Base-by-base conservation (phyloP, 2,329 filamentous ascomycete species). In the Leptographium radiaticola region DNA sequence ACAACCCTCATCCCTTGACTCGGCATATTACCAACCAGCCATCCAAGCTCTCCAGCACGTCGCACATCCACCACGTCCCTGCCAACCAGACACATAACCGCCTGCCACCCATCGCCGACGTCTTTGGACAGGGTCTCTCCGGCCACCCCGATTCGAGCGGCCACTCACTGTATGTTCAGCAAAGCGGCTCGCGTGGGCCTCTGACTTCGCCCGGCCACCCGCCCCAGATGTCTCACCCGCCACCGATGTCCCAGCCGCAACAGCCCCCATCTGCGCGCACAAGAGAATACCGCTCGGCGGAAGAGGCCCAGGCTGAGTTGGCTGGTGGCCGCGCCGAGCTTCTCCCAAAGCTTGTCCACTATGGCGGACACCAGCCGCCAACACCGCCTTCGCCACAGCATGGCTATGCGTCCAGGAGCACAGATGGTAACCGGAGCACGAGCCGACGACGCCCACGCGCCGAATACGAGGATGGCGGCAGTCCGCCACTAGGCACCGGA, bases 401-500 rank as follows among this genome's bases (percentile, higher is more conserved):
- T 53, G 75, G 75, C 53, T 61, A 61, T 51, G 64, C 62, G 56
- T 68, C 66, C 59, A 63, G 65, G 62, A 61, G 64, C 58, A 15
- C 49, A 1, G 76, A 81, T 59, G 68, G 73, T 56, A 74, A 71
- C 59, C 78, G 78, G 64, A 81, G 80, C 62, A 75, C 77, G 60
- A 79, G 75, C 66, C 83, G 88, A 67, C 79, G 91, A 68, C 82
- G 93, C 59, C 83, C 81, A 12, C 80, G 93, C 54, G 88, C 87
- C 56, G 93, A 97, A 71, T 97, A 96, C 65, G 93, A 97, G 67
- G 89, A 96, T 53, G 90, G 89, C 53, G 86, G 81, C 55, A 95
- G 85, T 62, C 89, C 90, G 11, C 89, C 91, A 0, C 76, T 94
- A 3, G 88, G 88, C 8, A 81, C 84, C 56, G 87, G 87, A 4